These are phyloP conservation scores for thale cress (Arabidopsis thaliana) DNA, from an alignment of 345 rosid genomes.

Conservation along the genomic window TAIR10.1 NC_003076.8:14239001-14239500, in stretches of 20 bases:
- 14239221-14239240: constrained; percentile 22
- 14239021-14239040: too few relatives aligned
- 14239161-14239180: neutral
- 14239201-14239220: constrained; percentile 2
- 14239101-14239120: too few relatives aligned
- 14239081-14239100: too few relatives aligned
- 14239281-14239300: constrained; percentile 21
- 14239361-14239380: neutral
- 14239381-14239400: neutral
- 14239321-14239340: constrained; percentile 35
- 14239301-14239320: constrained; percentile 22
- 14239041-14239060: too few relatives aligned
- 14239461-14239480: constrained; percentile 59
- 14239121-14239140: too few relatives aligned
- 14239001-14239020: too few relatives aligned
- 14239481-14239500: constrained; percentile 59
- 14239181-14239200: neutral
- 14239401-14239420: neutral
- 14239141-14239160: too few relatives aligned
- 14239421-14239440: constrained; percentile 46
- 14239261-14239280: neutral
- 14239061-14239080: too few relatives aligned
- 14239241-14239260: constrained; percentile 27
- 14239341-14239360: constrained; percentile 10
- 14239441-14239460: constrained; percentile 56